phyloP scores from a whole-genome alignment of 352 stramenopile genomes.

The Globisporangium nunn region DNA sequence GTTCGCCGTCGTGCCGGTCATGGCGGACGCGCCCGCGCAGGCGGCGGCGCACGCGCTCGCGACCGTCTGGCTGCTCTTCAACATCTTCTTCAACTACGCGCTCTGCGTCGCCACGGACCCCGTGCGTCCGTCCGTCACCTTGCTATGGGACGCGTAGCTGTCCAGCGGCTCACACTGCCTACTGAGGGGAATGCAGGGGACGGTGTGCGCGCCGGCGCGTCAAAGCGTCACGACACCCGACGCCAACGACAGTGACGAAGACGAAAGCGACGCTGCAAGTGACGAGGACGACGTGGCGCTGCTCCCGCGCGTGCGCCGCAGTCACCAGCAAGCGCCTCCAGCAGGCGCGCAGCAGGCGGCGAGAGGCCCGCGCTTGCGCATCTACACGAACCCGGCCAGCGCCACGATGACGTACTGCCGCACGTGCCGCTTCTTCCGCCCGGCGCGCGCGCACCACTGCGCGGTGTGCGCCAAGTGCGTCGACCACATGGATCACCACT shows the following conservation, averaged over 20 bases:
- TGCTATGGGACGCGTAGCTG: too few relatives aligned
- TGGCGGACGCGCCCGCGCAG: slow-evolving; percentile 24
- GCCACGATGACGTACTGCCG: slow-evolving; percentile 35
- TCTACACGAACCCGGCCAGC: slow-evolving; percentile 14
- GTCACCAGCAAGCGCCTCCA: background rate
- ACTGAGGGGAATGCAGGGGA: slow-evolving; percentile 11
- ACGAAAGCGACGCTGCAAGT: slow-evolving; percentile 11
- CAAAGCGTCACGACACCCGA: background rate
- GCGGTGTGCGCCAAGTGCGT: slow-evolving; percentile 88
- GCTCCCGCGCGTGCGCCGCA: slow-evolving; percentile 22
- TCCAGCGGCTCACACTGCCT: background rate
- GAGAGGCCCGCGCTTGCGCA: slow-evolving; percentile 19
- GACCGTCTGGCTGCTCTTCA: slow-evolving; percentile 37
- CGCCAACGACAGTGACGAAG: slow-evolving; percentile 2
- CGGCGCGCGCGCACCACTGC: slow-evolving; percentile 51
- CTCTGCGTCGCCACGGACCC: slow-evolving; percentile 56
- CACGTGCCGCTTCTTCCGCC: slow-evolving; percentile 40
- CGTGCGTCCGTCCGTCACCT: slow-evolving; percentile 12
- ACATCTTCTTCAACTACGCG: slow-evolving; percentile 75
- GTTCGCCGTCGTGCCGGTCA: slow-evolving; percentile 46
- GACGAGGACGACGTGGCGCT: slow-evolving; percentile 10
- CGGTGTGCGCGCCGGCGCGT: background rate
- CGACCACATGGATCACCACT: slow-evolving; percentile 97
- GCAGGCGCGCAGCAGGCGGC: background rate
- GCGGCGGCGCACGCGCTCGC: slow-evolving; percentile 23